These are phyloP conservation scores for Azolla pinnata DNA, from an alignment of 75 land plant genomes.

Conservation along the genomic window DNA sequence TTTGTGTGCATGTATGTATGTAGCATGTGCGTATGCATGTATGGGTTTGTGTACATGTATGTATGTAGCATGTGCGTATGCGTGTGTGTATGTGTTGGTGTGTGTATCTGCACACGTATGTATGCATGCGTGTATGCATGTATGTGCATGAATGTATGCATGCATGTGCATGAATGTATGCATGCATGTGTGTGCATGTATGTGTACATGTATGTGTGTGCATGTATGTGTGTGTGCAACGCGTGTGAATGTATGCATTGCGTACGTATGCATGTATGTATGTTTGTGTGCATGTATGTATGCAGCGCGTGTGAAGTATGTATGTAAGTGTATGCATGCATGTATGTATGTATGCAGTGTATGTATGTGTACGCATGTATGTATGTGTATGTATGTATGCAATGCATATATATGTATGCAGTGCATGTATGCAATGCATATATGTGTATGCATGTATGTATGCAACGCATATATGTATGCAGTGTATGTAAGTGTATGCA, in stretches of 20 bases:
- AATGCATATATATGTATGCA: not conserved
- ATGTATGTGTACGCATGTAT: not conserved
- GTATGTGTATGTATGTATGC: constrained; percentile 1
- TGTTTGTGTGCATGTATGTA: not conserved
- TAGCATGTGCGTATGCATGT: not conserved
- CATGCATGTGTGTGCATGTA: not conserved
- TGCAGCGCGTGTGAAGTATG: not conserved
- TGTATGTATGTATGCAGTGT: constrained; percentile 1
- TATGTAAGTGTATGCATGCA: not conserved
- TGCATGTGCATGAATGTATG: too few relatives aligned
- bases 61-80: not conserved
- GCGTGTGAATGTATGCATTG: not conserved
- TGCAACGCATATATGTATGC: not conserved
- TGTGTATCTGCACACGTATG: not conserved
- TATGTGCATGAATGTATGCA: not conserved
- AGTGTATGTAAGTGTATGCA: not conserved
- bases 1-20: not conserved
- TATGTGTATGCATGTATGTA: not conserved
- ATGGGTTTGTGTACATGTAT: not conserved
- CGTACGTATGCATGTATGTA: not conserved
- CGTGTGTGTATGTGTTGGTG: not conserved
- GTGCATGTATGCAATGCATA: not conserved
- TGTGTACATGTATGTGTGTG: not conserved
- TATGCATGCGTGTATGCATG: not conserved
- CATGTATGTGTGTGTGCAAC: not conserved